Base-by-base conservation (phyloP, 1,284 basidiomycete species). In the Wallemia ichthyophaga region DNA sequence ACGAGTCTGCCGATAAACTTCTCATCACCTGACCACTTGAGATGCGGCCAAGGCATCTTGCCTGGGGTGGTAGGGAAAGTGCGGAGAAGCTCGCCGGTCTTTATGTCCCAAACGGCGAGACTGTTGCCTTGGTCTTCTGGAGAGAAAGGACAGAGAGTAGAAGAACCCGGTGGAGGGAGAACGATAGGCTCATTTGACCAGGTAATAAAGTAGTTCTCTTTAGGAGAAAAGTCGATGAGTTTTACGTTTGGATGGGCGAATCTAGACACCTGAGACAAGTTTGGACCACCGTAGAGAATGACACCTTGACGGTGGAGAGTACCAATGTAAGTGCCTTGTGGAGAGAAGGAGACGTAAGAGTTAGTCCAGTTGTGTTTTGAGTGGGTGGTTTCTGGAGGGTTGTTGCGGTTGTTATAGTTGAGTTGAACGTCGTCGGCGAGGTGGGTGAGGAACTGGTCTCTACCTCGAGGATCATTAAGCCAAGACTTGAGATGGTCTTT, bases 1-100 rank as follows among this genome's bases (percentile, higher is more conserved):
- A 83, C 84, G 63, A 88, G 77, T 58, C 89, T 81, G 33, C 83
- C 94, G 64, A 92, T 85, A 72, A 82, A 95, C 69, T 85, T 83
- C 72, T 96, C 94, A 70, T 99, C 94, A 1, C 87, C 80, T 63
- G 87, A 94, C 92, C 92, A 99, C 74, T 96, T 96, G 67, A 98
- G 75, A 53, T 82, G 81, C 7, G 94, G 94, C 92, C 94, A 98
- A 64, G 80, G 80, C 78, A 59, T 58, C 7, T 58, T 27, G 17
- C 56, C 59, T 55, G 71, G 70, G 57, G 71, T 69, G n/a, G 78
- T 76, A 23, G 87, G 82, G 73, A 99, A 98, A 1, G 92, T 92
- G 61, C 94, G 85, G 59, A 98, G 78, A 27, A 96, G 78, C 65
- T 85, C 78, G 28, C 86, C 87, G 19, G 91, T 84, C 71, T 88